Evolutionary conservation across 345 rosid genomes (phyloP).

Genomic region (Populus davidiana): DNA sequence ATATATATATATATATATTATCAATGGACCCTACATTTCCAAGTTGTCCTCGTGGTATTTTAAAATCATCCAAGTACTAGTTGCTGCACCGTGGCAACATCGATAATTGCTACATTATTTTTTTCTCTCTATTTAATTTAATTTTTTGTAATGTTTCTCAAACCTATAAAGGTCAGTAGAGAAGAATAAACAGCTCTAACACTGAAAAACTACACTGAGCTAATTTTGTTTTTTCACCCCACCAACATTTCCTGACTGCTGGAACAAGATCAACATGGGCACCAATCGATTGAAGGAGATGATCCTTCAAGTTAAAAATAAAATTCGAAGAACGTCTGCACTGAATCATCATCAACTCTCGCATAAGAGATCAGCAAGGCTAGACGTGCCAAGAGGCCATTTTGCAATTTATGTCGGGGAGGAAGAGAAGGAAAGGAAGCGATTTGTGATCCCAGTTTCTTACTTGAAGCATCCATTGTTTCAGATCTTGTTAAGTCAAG

Average conservation of each 20-base stretch:
- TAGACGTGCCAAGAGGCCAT: slow-evolving; percentile 35
- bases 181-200: background rate
- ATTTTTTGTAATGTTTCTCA: background rate
- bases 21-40: background rate
- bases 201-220: background rate
- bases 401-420: slow-evolving; percentile 41
- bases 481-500: background rate
- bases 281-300: background rate
- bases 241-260: background rate
- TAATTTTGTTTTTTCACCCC: background rate
- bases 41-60: background rate
- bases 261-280: background rate
- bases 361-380: background rate
- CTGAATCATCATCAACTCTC: background rate
- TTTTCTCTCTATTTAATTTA: background rate
- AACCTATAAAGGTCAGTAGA: background rate
- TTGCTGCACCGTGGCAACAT: background rate
- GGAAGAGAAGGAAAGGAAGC: slow-evolving; percentile 22
- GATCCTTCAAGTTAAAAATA: slow-evolving; percentile 8
- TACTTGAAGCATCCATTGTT: slow-evolving; percentile 8
- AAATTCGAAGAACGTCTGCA: background rate
- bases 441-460: background rate
- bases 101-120: slow-evolving; percentile 22
- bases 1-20: slow-evolving; percentile 3
- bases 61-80: background rate